phyloP scores from a whole-genome alignment of 768 basidiomycete genomes.

The Auricularia cornea region DNA sequence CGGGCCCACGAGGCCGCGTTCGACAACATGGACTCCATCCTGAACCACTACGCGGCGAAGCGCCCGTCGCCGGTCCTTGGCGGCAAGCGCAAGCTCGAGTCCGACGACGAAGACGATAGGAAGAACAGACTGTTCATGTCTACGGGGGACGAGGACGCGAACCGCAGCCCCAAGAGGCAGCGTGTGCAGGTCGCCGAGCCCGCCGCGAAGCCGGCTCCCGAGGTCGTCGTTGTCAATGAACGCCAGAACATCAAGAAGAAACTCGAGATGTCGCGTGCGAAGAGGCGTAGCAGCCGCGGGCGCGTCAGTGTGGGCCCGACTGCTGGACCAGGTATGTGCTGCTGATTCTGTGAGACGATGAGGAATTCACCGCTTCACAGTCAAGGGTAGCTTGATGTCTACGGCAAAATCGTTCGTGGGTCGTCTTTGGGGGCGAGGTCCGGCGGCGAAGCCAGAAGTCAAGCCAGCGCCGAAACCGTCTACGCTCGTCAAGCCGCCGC shows the following conservation, averaged over 20 bases:
- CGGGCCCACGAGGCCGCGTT: constrained; percentile 58
- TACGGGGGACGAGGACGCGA: constrained; percentile 25
- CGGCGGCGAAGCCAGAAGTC: not conserved
- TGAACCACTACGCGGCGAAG: constrained; percentile 40
- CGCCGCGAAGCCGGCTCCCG: not conserved
- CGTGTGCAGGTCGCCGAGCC: constrained; percentile 18
- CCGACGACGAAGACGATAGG: constrained; percentile 5
- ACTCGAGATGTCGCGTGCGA: constrained; percentile 57
- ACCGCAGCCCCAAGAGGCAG: constrained; percentile 37
- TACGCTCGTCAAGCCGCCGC: not conserved
- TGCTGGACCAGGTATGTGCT: not conserved
- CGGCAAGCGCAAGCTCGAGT: constrained; percentile 13
- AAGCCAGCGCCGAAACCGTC: not conserved
- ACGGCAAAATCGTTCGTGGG: not conserved
- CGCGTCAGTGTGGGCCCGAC: constrained; percentile 26
- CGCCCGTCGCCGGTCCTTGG: constrained; percentile 14
- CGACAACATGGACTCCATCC: constrained; percentile 71
- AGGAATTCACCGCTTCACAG: not conserved
- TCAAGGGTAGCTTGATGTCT: not conserved
- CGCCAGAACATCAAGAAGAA: constrained; percentile 53
- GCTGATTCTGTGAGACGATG: not conserved
- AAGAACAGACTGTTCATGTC: not conserved
- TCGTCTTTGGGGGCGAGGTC: not conserved
- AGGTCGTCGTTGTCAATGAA: constrained; percentile 32
- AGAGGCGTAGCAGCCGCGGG: constrained; percentile 60